Conservation (phyloP, 2,329 filamentous ascomycete genomes). For the Zymoseptoria ardabiliae region DNA sequence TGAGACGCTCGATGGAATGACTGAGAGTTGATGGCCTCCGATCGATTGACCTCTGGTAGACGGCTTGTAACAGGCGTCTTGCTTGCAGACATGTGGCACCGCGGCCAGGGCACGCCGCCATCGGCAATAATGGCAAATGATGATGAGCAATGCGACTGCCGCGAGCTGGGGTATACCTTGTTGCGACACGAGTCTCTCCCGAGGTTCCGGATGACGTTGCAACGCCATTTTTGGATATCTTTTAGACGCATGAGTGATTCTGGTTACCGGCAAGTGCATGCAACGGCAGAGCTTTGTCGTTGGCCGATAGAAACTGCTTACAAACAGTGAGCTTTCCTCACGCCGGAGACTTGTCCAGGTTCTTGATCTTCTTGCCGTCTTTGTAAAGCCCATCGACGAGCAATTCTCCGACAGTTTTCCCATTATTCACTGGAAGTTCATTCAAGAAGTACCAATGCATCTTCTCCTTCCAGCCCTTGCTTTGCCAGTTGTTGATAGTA, state of each 20-base stretch:
- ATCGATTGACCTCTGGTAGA: background rate
- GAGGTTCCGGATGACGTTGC: background rate
- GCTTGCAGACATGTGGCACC: background rate
- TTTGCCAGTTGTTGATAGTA: slow-evolving; percentile 18
- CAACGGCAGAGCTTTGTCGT: too few relatives aligned
- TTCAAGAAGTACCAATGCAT: slow-evolving; percentile 22
- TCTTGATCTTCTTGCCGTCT: slow-evolving; percentile 14
- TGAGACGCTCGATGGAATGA: background rate
- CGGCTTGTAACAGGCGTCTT: background rate
- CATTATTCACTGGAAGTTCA: slow-evolving; percentile 14
- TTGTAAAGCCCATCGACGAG: slow-evolving; percentile 17
- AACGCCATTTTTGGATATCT: too few relatives aligned
- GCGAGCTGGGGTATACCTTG: background rate
- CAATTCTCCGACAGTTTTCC: slow-evolving; percentile 6
- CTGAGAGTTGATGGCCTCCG: background rate
- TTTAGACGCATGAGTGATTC: too few relatives aligned
- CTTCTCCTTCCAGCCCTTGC: slow-evolving; percentile 14
- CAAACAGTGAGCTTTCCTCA: too few relatives aligned
- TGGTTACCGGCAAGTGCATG: too few relatives aligned
- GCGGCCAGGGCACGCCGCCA: background rate
- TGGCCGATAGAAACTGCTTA: too few relatives aligned
- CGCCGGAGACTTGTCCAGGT: slow-evolving; percentile 2
- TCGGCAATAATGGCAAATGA: background rate
- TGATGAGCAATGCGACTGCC: background rate
- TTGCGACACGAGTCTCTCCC: background rate